phyloP scores from a whole-genome alignment of 306 rosid species.

The Lotus japonicus region DNA sequence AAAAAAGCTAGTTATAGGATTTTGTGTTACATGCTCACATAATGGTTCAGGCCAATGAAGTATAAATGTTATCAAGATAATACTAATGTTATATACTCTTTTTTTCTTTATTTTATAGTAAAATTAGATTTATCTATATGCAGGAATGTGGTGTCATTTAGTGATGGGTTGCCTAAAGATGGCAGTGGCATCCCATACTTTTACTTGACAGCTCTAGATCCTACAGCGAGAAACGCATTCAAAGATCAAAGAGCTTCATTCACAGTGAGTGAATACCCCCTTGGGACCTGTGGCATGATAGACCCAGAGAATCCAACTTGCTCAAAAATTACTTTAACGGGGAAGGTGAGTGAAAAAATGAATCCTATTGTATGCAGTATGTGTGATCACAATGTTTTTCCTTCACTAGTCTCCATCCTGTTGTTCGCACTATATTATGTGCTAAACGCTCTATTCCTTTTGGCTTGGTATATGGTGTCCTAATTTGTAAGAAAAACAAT shows the following conservation, averaged over 20 bases:
- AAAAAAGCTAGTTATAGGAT: no score
- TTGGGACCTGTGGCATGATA: slow-evolving; percentile 74
- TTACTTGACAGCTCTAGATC: slow-evolving; percentile 86
- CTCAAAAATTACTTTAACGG: slow-evolving; percentile 73
- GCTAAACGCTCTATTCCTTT: no score
- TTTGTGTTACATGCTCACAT: no score
- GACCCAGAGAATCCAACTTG: slow-evolving; percentile 93
- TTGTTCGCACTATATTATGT: no score
- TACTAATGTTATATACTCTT: no score
- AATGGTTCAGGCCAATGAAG: no score
- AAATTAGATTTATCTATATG: neutral
- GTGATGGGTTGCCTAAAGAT: slow-evolving; percentile 65
- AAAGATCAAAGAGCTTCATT: slow-evolving; percentile 71
- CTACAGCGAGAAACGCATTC: slow-evolving; percentile 64
- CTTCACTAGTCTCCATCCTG: no score
- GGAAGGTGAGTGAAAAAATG: slow-evolving; percentile 52
- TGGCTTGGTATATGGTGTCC: no score
- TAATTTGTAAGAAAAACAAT: no score
- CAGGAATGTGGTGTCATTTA: slow-evolving; percentile 88
- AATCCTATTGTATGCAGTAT: neutral
- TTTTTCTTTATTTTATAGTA: no score
- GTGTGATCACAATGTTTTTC: no score
- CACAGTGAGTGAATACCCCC: slow-evolving; percentile 69
- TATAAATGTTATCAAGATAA: no score
- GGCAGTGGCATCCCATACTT: slow-evolving; percentile 84